Evolutionary conservation across 257 asterid genomes (phyloP), one percentile per base, ranked within the genome.

Genomic region (Penstemon davidsonii): DNA sequence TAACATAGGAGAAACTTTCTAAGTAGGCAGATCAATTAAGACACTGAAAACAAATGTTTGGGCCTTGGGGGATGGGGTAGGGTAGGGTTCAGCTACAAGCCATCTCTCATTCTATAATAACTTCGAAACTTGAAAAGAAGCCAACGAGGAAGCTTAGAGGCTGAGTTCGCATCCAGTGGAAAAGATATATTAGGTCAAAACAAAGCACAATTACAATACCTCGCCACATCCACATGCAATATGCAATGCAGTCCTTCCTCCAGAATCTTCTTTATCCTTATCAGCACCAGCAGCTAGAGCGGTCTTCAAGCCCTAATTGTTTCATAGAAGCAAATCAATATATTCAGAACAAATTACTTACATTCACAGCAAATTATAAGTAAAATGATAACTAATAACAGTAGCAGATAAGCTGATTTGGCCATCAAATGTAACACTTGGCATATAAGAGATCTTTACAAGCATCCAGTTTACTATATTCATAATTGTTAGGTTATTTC

Each of bases 201-300:
- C 7, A 58, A 33, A 49, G 9, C 5, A 10, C 11, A 55, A 74
- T 82, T 19, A 18, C 4, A 46, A 58, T 85, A 94, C 99, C 98
- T 91, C 98, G 63, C 99, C 99, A 68, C 89, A 89, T 75, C 99
- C 98, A 78, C 99, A 94, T 15, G 99, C 91, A 82, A 94, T 89
- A 84, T 91, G 99, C 80, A 94, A 80, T n/a, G 98, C 98, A 4
- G 99, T 94, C 82, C 98, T 89, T 78, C 97, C 98, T 81, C 87
- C 99, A 0, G 98, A 86, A 78, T 94, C 99, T 81, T 91, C 98
- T 78, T 91, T 98, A 66, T 94, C 98, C 82, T 89, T 86, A 77
- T 94, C 91, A 76, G 94, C 93, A 66, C 98, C 99, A 55, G 74
- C 86, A 62, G 95, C 86, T 33, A 94, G 79, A 66, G 94, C 99